phyloP scores from a whole-genome alignment of 129 eudicot species.

The Lonicera japonica region DNA sequence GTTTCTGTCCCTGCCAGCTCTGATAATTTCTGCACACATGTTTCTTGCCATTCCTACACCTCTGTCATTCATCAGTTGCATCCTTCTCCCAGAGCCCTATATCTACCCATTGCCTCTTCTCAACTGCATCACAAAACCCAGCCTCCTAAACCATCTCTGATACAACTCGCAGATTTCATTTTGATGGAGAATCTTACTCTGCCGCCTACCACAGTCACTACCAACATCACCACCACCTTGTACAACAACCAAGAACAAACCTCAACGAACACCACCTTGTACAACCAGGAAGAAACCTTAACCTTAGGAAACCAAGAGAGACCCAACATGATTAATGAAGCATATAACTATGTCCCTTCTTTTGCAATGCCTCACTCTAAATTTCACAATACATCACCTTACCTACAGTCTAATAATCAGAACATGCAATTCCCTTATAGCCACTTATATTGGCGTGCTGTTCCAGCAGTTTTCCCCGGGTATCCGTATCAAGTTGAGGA shows the following conservation, averaged over 20 bases:
- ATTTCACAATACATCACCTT: constrained; percentile 1
- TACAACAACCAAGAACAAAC: background rate
- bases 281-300: background rate
- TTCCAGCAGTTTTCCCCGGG: background rate
- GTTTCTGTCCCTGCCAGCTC: background rate
- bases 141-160: background rate
- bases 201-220: background rate
- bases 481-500: background rate
- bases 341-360: background rate
- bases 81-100: background rate
- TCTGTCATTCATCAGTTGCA: background rate
- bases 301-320: background rate
- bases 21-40: background rate
- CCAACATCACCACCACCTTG: background rate
- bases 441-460: background rate
- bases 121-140: background rate
- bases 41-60: background rate
- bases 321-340: background rate
- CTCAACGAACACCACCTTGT: background rate
- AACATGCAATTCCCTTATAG: background rate
- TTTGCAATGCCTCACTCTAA: constrained; percentile 1
- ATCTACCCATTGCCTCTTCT: background rate
- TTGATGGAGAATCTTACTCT: background rate
- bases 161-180: background rate
- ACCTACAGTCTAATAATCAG: constrained; percentile 1